Evolutionary conservation across 768 basidiomycete species (phyloP).

Genomic region (Collybia mongolica): DNA sequence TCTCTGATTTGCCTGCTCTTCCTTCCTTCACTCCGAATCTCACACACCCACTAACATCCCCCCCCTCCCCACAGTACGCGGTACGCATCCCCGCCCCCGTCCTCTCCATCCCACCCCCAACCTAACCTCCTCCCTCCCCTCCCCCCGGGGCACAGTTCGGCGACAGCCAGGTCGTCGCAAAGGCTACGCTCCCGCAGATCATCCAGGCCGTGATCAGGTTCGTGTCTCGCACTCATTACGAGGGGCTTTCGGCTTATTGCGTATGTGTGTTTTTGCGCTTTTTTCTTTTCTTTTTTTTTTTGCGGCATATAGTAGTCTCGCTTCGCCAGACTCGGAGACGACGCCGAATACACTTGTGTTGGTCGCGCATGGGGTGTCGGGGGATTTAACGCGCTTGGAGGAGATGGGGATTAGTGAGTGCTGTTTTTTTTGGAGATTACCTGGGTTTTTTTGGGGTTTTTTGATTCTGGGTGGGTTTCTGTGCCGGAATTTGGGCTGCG

Average conservation of each 20-base stretch:
- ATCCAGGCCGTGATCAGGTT: conserved; percentile 75
- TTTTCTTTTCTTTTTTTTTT: background rate
- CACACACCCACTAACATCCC: background rate
- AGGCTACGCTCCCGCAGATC: conserved; percentile 66
- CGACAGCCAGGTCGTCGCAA: conserved; percentile 68
- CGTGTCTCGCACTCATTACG: no score
- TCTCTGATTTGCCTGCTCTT: background rate
- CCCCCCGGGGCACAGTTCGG: conserved; percentile 54
- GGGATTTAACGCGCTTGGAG: conserved; percentile 61
- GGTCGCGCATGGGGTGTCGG: conserved; percentile 58
- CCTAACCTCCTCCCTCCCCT: no score
- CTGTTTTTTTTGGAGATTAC: no score
- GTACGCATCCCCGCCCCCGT: conserved; percentile 43
- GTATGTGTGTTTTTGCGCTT: background rate
- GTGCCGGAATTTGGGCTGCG: no score
- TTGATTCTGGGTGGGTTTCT: no score
- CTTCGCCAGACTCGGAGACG: conserved; percentile 77
- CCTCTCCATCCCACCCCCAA: conserved; percentile 8
- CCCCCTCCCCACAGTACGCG: conserved; percentile 48
- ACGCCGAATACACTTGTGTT: conserved; percentile 68
- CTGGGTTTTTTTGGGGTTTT: no score
- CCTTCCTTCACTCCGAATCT: no score
- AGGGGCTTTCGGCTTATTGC: no score
- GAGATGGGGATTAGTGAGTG: conserved; percentile 80
- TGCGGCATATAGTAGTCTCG: conserved; percentile 51